Evolutionary conservation across 208 protist genomes (phyloP), one percentile per base, ranked within the genome.

Genomic region (Entamoeba histolytica): DNA sequence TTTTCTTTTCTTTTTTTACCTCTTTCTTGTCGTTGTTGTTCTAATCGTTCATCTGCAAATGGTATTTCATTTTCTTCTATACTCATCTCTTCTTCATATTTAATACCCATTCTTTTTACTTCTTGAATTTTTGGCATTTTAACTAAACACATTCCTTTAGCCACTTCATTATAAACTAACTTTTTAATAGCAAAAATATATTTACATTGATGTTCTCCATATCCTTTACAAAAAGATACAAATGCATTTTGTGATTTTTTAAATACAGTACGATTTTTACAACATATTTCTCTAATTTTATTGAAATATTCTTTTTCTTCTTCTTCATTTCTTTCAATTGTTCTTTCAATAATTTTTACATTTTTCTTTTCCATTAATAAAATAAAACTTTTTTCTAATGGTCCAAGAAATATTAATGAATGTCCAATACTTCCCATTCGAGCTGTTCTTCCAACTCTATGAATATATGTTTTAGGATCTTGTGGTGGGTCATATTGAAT

Each of bases 361-460:
- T 19, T 19, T 23, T 19, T 23, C 1, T 35, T 23, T 39, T 78
- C 61, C 61, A 78, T 78, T 78, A 78, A 78, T 23, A 78, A 35
- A n/a, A 78, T 78, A 78, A n/a, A 78, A 10, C 15, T 35, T 19
- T 78, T 78, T 78, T 78, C 61, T 39, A 7, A 91, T 15, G n/a
- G 35, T 6, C 7, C 1, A 44, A 91, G 39, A 39, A 91, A 91
- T 35, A 91, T 5, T 49, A 91, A 49, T 91, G 78, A 49, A 49
- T 91, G 28, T 49, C 91, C 91, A 47, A 49, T 47, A 15, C 8
- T 31, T 44, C 97, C 97, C 19, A 96, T 97, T 49, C 98, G 96
- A 39, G 97, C 97, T 12, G 97, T 98, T 28, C 98, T 96, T 1
- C 98, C 98, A 69, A 98, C 98, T 51, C 98, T 96, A 95, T 99